Percentiles rank a stretch among this genome's conserved stretches.
These are phyloP conservation scores for Gynandropsis gynandra DNA, from an alignment of 345 rosid genomes.

Conservation along the genomic window DNA sequence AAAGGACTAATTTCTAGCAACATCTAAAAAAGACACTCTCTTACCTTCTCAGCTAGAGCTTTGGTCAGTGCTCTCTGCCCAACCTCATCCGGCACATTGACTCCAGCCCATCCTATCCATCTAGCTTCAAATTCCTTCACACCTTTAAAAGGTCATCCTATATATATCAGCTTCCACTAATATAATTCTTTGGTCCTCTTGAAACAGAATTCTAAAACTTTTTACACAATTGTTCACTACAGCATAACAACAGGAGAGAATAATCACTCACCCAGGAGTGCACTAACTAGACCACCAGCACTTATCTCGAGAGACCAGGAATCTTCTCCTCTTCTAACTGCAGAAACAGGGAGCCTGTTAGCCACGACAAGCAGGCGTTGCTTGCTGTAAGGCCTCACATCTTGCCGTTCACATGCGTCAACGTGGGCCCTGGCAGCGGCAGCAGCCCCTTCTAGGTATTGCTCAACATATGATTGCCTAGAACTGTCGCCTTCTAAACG, in stretches of 20 bases:
- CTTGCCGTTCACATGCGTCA: slow-evolving; percentile 54
- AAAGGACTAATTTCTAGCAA: slow-evolving; percentile 10
- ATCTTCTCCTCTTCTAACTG: slow-evolving; percentile 89
- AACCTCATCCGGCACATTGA: slow-evolving; percentile 90
- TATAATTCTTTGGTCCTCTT: neutral
- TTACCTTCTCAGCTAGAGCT: slow-evolving; percentile 94
- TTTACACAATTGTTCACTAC: neutral
- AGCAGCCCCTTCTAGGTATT: slow-evolving; percentile 58
- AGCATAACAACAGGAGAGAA: slow-evolving; percentile 1
- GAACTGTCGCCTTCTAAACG: slow-evolving; percentile 45
- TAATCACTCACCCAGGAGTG: slow-evolving; percentile 67
- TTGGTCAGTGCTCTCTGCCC: slow-evolving; percentile 92
- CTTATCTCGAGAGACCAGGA: slow-evolving; percentile 95
- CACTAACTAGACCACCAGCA: slow-evolving; percentile 94
- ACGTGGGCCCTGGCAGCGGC: slow-evolving; percentile 34
- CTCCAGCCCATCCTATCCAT: slow-evolving; percentile 99
- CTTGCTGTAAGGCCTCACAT: slow-evolving; percentile 54
- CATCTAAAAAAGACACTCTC: slow-evolving; percentile 1
- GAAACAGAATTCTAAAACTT: neutral
- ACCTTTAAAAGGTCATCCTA: slow-evolving; percentile 44
- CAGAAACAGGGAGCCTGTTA: slow-evolving; percentile 95
- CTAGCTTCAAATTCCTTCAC: slow-evolving; percentile 97
- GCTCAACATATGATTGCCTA: slow-evolving; percentile 47
- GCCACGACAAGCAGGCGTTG: slow-evolving; percentile 95
- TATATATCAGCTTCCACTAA: slow-evolving; percentile 12